phyloP scores from a whole-genome alignment of 75 land plant genomes.

The Gnetum montanum region DNA sequence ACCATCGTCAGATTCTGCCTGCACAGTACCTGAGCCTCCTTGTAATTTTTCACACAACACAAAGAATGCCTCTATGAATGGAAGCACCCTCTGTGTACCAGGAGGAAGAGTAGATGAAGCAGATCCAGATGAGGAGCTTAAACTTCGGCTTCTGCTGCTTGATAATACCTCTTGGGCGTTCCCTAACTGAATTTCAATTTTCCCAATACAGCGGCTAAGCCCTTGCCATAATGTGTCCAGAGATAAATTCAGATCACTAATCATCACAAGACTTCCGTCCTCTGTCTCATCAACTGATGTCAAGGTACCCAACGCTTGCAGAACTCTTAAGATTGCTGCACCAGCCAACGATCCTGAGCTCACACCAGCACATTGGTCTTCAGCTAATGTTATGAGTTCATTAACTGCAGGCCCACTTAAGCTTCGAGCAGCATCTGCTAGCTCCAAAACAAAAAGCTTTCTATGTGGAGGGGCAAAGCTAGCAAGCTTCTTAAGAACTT shows the following conservation, averaged over 20 bases:
- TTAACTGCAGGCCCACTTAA: slow-evolving; percentile 43
- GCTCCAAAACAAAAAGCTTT: slow-evolving; percentile 38
- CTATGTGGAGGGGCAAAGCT: slow-evolving; percentile 39
- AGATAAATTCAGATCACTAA: slow-evolving; percentile 35
- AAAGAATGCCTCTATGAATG: slow-evolving; percentile 68
- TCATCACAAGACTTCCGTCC: slow-evolving; percentile 6
- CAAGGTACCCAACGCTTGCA: slow-evolving; percentile 45
- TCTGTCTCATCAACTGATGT: slow-evolving; percentile 18
- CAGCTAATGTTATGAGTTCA: slow-evolving; percentile 35
- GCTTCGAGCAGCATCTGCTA: slow-evolving; percentile 39
- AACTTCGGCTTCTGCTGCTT: slow-evolving; percentile 18
- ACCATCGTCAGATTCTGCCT: slow-evolving; percentile 26
- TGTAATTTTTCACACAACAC: slow-evolving; percentile 66
- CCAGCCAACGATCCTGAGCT: slow-evolving; percentile 50
- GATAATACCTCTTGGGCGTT: slow-evolving; percentile 21
- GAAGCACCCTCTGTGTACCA: slow-evolving; percentile 52
- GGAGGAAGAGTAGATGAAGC: slow-evolving; percentile 57
- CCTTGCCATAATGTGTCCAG: slow-evolving; percentile 59
- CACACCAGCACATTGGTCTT: slow-evolving; percentile 20
- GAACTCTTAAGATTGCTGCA: slow-evolving; percentile 52
- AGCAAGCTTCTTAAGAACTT: slow-evolving; percentile 57
- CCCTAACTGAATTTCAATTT: slow-evolving; percentile 33
- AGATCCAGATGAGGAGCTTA: slow-evolving; percentile 17
- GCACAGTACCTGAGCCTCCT: slow-evolving; percentile 13
- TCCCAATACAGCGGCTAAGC: slow-evolving; percentile 44